Conservation (phyloP, 1,139 yeast genomes). For the Taiozyma onychis region DNA sequence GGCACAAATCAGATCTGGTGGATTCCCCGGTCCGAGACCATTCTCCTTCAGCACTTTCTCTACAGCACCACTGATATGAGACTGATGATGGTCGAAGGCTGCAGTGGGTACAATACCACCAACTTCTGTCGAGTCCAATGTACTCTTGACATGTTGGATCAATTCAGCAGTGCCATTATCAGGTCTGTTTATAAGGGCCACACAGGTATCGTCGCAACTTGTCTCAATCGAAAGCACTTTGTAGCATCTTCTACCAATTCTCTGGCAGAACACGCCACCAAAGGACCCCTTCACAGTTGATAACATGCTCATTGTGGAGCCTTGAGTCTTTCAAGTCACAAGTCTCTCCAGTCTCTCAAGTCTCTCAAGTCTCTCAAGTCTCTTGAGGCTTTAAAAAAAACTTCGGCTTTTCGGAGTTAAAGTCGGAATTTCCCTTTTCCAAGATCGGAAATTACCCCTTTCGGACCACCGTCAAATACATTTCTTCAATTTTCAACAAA, state of each 20-base stretch:
- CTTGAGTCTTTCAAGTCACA: no score
- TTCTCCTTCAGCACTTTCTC: conserved; percentile 29
- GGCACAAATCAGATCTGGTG: conserved; percentile 78
- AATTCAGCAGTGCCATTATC: conserved; percentile 37
- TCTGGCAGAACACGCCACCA: not conserved
- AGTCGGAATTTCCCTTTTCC: not conserved
- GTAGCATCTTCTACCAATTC: conserved; percentile 34
- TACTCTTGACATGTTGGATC: conserved; percentile 55
- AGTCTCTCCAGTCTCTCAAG: no score
- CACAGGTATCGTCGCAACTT: conserved; percentile 94
- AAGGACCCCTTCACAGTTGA: no score
- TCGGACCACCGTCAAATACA: not conserved
- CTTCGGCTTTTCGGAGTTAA: not conserved
- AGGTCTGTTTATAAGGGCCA: conserved; percentile 60
- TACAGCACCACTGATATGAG: conserved; percentile 43
- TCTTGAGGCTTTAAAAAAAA: no score
- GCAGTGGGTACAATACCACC: conserved; percentile 91
- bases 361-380: no score
- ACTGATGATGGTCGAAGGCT: conserved; percentile 78
- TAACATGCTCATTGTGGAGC: no score
- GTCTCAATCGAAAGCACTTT: conserved; percentile 82
- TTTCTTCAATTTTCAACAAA: not conserved
- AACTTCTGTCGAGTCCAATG: conserved; percentile 55
- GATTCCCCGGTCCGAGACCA: conserved; percentile 22
- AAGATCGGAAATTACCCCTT: not conserved